Evolutionary conservation across 176 grass and related monocot genomes (phyloP).

Genomic region (Carex cristatella): DNA sequence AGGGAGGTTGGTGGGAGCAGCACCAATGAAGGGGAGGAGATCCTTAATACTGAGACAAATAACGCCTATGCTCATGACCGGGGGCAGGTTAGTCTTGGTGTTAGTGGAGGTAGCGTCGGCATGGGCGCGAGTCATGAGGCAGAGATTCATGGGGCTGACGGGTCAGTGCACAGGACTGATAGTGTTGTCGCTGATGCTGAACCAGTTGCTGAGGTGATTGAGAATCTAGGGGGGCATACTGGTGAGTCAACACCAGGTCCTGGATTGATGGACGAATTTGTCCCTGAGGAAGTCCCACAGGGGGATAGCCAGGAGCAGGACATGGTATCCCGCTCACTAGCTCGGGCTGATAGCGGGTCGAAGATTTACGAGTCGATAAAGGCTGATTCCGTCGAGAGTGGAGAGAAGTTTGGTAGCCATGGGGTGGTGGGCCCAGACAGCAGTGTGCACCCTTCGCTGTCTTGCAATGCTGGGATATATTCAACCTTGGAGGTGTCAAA

Average conservation of each 20-base stretch:
- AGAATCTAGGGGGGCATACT: constrained; percentile 81
- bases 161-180: constrained; percentile 74
- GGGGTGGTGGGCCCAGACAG: constrained; percentile 43
- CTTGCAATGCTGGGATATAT: constrained; percentile 79
- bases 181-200: constrained; percentile 83
- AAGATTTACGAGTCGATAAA: constrained; percentile 76
- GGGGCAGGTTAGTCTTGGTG: constrained; percentile 79
- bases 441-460: constrained; percentile 67
- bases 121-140: constrained; percentile 98
- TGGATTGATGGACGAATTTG: constrained; percentile 74
- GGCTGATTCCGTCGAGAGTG: constrained; percentile 94
- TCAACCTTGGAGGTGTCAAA: constrained; percentile 53
- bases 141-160: constrained; percentile 91
- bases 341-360: constrained; percentile 86
- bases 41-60: constrained; percentile 76
- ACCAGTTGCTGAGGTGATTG: constrained; percentile 77
- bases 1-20: constrained; percentile 93
- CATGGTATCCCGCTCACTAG: constrained; percentile 64
- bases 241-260: constrained; percentile 85
- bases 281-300: constrained; percentile 65
- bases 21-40: constrained; percentile 94
- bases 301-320: constrained; percentile 78
- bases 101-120: constrained; percentile 92
- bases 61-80: constrained; percentile 45
- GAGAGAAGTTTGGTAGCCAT: constrained; percentile 59